These are phyloP conservation scores for Curvularia sp. DNA, from an alignment of 2,329 filamentous ascomycete genomes.

Conservation along the genomic window DNA sequence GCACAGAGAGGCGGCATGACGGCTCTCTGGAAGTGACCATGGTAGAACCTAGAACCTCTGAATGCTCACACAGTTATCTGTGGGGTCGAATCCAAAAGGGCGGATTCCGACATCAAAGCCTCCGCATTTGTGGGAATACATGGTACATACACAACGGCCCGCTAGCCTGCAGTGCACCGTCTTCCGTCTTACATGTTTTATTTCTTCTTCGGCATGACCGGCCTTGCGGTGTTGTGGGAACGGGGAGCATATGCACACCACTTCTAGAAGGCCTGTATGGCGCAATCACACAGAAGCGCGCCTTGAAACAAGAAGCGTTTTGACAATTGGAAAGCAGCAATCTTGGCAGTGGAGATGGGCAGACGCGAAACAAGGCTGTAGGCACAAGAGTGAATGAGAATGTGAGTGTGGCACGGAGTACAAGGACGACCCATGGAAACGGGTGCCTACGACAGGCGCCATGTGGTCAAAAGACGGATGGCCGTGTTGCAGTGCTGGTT, in stretches of 20 bases:
- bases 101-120: background rate
- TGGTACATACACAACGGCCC: constrained; percentile 1
- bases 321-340: background rate
- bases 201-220: constrained; percentile 1
- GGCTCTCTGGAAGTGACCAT: background rate
- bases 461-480: background rate
- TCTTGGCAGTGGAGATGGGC: background rate
- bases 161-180: background rate
- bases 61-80: background rate
- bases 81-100: background rate
- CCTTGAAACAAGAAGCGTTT: background rate
- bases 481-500: background rate
- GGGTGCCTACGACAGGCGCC: constrained; percentile 1
- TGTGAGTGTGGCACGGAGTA: background rate
- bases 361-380: background rate
- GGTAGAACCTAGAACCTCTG: background rate
- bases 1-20: background rate
- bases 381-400: background rate
- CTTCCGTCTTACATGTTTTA: background rate
- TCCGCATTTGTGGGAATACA: constrained; percentile 1
- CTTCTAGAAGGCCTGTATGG: background rate
- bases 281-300: background rate
- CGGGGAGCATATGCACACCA: background rate
- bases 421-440: background rate
- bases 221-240: background rate